phyloP scores from a whole-genome alignment of 2,329 filamentous ascomycete species.

The Curvularia sp. region DNA sequence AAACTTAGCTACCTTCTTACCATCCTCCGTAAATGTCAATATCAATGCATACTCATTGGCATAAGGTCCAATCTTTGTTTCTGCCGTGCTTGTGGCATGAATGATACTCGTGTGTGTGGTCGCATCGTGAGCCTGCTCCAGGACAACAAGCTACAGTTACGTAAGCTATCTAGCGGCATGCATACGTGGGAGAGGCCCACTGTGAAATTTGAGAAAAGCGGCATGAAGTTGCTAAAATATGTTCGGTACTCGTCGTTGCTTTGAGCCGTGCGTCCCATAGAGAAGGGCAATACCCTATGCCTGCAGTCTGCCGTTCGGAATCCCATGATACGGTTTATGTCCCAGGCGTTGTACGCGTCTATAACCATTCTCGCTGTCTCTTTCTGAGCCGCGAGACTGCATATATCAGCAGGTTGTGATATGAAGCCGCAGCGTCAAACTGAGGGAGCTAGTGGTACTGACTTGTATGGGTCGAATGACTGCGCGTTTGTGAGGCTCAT shows the following conservation, averaged over 20 bases:
- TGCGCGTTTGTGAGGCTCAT: too few species aligned
- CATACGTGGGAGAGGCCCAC: neutral
- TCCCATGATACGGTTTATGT: conserved; percentile 8
- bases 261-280: conserved; percentile 7
- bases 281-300: conserved; percentile 8
- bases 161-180: neutral
- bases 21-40: conserved; percentile 8
- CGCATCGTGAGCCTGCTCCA: neutral
- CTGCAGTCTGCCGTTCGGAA: conserved; percentile 12
- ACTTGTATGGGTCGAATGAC: too few species aligned
- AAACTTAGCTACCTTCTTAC: conserved; percentile 5
- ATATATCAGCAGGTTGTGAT: neutral
- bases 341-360: conserved; percentile 15
- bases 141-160: neutral
- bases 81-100: conserved; percentile 4
- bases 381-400: conserved; percentile 9
- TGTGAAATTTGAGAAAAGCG: conserved; percentile 11
- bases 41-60: neutral
- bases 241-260: conserved; percentile 15
- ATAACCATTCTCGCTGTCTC: conserved; percentile 9
- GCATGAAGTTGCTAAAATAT: conserved; percentile 1
- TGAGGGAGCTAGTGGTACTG: too few species aligned
- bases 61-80: conserved; percentile 3
- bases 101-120: conserved; percentile 3
- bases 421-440: too few species aligned